Percentiles rank a stretch among this genome's conserved stretches.
Conservation (phyloP, 768 basidiomycete species). For the Trametes meyenii region DNA sequence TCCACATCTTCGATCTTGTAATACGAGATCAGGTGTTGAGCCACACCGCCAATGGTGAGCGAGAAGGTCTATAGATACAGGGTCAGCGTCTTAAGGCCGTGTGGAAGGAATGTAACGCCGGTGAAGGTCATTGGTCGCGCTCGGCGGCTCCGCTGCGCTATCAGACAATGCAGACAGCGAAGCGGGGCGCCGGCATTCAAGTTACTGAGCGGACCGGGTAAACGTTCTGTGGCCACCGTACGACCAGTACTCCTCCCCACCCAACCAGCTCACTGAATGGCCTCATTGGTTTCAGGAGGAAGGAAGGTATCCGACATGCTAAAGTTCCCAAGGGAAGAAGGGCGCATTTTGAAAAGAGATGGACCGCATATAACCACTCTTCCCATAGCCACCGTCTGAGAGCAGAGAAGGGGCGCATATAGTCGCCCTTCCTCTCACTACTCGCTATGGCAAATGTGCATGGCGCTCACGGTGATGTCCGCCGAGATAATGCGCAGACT, state of each 20-base stretch:
- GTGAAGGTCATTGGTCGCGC: neutral
- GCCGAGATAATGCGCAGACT: neutral
- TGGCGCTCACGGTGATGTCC: conserved; percentile 15
- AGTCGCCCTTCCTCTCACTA: neutral
- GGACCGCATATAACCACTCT: neutral
- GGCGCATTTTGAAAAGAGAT: too few species aligned
- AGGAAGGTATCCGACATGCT: too few species aligned
- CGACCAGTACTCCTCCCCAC: neutral
- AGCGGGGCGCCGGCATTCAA: conserved; percentile 5
- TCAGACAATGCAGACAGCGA: conserved; percentile 19
- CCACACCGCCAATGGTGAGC: conserved; percentile 77
- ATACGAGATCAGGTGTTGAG: conserved; percentile 94
- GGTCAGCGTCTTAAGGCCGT: conserved; percentile 2
- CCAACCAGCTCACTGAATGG: too few species aligned
- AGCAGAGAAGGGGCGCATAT: neutral
- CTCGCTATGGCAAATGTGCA: neutral
- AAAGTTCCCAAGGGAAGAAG: too few species aligned
- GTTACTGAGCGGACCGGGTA: conserved; percentile 9
- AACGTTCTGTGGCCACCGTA: neutral
- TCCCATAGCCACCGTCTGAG: neutral
- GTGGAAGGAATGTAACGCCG: neutral
- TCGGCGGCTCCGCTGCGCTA: conserved; percentile 6
- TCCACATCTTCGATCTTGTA: conserved; percentile 92
- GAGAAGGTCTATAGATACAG: conserved; percentile 76
- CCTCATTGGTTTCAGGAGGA: too few species aligned